Evolutionary conservation across 2,329 filamentous ascomycete species (phyloP).

Genomic region (Penicillium capsulatum): DNA sequence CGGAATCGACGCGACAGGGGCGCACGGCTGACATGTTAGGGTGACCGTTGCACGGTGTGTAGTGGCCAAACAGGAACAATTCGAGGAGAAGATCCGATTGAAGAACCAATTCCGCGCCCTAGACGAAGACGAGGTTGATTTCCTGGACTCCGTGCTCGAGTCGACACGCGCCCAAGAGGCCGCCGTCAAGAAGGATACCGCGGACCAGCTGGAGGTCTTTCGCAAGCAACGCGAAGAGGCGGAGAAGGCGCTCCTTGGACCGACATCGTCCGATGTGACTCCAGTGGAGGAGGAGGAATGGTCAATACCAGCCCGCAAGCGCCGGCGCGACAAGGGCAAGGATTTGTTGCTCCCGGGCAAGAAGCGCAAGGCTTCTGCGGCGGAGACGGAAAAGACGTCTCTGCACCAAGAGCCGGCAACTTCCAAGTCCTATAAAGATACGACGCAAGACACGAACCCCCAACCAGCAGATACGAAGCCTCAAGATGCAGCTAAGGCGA

Average conservation of each 20-base stretch:
- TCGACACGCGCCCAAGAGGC: slow-evolving; percentile 55
- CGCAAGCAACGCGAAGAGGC: slow-evolving; percentile 57
- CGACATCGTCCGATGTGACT: slow-evolving; percentile 31
- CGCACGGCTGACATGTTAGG: slow-evolving; percentile 40
- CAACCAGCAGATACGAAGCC: not conserved
- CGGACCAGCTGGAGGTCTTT: slow-evolving; percentile 56
- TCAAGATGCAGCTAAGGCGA: not conserved
- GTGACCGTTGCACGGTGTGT: slow-evolving; percentile 22
- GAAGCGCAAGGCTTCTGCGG: slow-evolving; percentile 39
- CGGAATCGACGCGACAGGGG: too few relatives aligned
- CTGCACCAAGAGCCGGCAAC: not conserved
- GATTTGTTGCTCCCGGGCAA: slow-evolving; percentile 41
- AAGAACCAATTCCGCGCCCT: slow-evolving; percentile 51
- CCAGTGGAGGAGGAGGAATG: slow-evolving; percentile 46
- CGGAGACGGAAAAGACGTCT: slow-evolving; percentile 6
- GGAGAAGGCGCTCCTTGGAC: slow-evolving; percentile 48
- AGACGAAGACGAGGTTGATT: slow-evolving; percentile 51
- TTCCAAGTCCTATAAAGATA: too few relatives aligned
- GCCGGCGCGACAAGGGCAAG: slow-evolving; percentile 47
- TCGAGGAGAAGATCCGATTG: slow-evolving; percentile 48
- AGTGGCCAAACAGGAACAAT: slow-evolving; percentile 51
- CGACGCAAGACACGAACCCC: too few relatives aligned
- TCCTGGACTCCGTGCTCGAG: slow-evolving; percentile 55
- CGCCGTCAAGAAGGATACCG: slow-evolving; percentile 55
- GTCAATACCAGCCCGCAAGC: slow-evolving; percentile 49